Conservation (phyloP, 1,139 yeast genomes). For the Candida labiduridarum region DNA sequence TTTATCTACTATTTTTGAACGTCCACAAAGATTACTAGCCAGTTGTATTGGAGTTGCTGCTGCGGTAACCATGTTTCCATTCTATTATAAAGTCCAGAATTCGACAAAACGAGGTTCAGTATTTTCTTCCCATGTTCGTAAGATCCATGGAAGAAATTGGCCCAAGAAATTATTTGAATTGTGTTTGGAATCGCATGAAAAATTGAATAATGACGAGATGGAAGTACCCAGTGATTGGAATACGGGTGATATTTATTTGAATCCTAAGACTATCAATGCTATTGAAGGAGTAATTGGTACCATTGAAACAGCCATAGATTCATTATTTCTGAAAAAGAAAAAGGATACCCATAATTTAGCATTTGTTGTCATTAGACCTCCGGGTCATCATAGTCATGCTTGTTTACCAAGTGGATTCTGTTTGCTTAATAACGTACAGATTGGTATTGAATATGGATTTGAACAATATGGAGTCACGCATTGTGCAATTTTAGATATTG, state of each 20-base stretch:
- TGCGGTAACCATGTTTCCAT: slow-evolving; percentile 72
- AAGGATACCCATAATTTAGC: slow-evolving; percentile 52
- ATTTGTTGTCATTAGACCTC: slow-evolving; percentile 76
- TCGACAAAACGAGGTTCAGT: slow-evolving; percentile 52
- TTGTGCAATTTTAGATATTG: slow-evolving; percentile 82
- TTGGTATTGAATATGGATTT: slow-evolving; percentile 80
- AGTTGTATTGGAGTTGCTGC: slow-evolving; percentile 77
- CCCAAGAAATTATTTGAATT: slow-evolving; percentile 60
- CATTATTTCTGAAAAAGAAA: slow-evolving; percentile 36
- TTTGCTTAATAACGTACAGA: slow-evolving; percentile 77
- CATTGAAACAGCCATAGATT: slow-evolving; percentile 71
- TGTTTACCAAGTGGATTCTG: slow-evolving; percentile 89
- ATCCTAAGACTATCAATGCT: slow-evolving; percentile 69
- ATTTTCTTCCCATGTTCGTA: slow-evolving; percentile 59
- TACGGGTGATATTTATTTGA: slow-evolving; percentile 78
- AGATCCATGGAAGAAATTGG: slow-evolving; percentile 80
- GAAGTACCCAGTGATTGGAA: slow-evolving; percentile 88
- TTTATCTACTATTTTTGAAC: slow-evolving; percentile 71
- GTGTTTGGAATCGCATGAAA: slow-evolving; percentile 60
- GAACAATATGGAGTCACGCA: slow-evolving; percentile 68
- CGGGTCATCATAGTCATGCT: slow-evolving; percentile 91
- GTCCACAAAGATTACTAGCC: slow-evolving; percentile 81
- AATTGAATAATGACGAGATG: slow-evolving; percentile 54
- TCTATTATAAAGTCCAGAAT: slow-evolving; percentile 54
- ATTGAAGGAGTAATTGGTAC: slow-evolving; percentile 82